Base-by-base conservation (phyloP, 2,329 filamentous ascomycete genomes). In the Colletotrichum spinosum region DNA sequence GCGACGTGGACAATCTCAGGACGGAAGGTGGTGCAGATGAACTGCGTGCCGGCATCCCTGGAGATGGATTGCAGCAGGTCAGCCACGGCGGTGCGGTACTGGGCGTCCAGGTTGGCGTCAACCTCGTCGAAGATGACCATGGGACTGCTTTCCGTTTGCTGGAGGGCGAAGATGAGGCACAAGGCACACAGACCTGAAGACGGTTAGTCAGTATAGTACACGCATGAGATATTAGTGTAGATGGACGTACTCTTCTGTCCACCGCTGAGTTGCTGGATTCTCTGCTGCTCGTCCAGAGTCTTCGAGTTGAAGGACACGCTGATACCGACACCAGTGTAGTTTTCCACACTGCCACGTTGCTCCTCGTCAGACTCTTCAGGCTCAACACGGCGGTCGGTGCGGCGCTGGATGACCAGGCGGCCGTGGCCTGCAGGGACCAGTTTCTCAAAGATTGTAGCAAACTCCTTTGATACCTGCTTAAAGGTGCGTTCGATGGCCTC, bases 61-160 rank as follows among this genome's bases (percentile, higher is more conserved):
- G 90, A 93, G 68, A 93, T 94, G 59, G 89, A 90, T 74, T 95
- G 85, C 25, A 99, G 85, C 81, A 98, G 92, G 61, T 92, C 87
- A 3, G 96, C 96, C 10, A 99, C 96, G 1, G 96, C 95, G 1
- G 96, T 97, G 67, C 96, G 92, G 82, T 99, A 99, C 79, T 99
- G 96, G 1, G 96, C 94, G 77, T 99, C 96, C 33, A 99, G 87
- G 76, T 99, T 99, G 77, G 96, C 96, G 75, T 99, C 96, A 69
- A 99, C 97, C 79, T 99, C 96, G 77, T 99, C 96, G 72, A 99
- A 99, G 73, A 99, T 94, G 77, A 99, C 97, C 85, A 99, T 98
- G 1, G 96, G 96, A 49, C 95, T 97, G 9, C 95, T 96, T 76
- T 99, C 96, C 65, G 95, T 97, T 71, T 94, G 93, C 79, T 99